phyloP scores from a whole-genome alignment of 768 basidiomycete species.

The Galerina marginata region DNA sequence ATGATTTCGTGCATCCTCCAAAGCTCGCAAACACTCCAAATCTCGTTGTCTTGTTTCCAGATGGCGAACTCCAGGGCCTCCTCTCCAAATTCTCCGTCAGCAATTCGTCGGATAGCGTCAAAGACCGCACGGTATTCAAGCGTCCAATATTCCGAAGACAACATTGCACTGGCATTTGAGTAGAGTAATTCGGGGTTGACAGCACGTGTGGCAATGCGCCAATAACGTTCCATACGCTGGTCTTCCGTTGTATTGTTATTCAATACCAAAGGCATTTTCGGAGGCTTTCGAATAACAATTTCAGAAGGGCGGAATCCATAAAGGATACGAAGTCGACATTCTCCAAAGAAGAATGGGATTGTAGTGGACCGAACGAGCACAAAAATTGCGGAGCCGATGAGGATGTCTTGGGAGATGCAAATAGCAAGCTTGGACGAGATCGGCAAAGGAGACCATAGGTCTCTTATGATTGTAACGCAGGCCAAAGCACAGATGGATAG shows the following conservation, averaged over 20 bases:
- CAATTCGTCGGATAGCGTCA: constrained; percentile 32
- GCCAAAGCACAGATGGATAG: constrained; percentile 24
- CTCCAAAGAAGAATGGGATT: constrained; percentile 38
- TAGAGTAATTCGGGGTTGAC: constrained; percentile 35
- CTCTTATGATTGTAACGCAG: constrained; percentile 19
- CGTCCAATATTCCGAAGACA: constrained; percentile 37
- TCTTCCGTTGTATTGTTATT: constrained; percentile 17
- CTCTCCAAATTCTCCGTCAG: constrained; percentile 27
- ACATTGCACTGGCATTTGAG: constrained; percentile 32
- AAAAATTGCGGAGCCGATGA: constrained; percentile 31
- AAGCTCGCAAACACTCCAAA: constrained; percentile 35
- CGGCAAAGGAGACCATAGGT: constrained; percentile 23
- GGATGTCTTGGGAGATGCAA: constrained; percentile 32
- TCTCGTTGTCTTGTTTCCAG: constrained; percentile 31
- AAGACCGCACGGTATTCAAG: constrained; percentile 34
- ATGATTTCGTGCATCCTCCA: constrained; percentile 37
- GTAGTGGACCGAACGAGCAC: constrained; percentile 33
- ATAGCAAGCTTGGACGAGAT: constrained; percentile 24
- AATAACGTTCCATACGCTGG: constrained; percentile 26
- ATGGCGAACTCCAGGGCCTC: constrained; percentile 37
- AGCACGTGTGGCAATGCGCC: constrained; percentile 30
- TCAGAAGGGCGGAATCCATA: constrained; percentile 37
- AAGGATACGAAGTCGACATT: constrained; percentile 35
- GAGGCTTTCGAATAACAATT: constrained; percentile 34
- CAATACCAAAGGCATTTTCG: constrained; percentile 11